These are phyloP conservation scores for Chenopodium suecicum DNA, from an alignment of 148 eudicot genomes.

Conservation along the genomic window DNA sequence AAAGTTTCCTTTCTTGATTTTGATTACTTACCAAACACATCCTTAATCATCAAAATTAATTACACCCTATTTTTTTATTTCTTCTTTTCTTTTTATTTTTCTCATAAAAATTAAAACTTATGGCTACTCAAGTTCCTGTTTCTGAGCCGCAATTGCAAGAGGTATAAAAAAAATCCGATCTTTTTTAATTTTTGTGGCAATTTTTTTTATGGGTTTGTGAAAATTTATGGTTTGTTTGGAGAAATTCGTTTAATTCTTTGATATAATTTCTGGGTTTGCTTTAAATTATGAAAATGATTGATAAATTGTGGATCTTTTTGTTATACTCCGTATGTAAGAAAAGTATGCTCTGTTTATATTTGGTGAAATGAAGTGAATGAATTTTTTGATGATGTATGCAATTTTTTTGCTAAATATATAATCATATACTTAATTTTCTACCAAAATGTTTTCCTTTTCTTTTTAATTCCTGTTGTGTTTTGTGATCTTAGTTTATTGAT, in stretches of 20 bases:
- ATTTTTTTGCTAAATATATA: too few species aligned
- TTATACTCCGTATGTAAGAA: too few species aligned
- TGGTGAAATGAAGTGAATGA: neutral
- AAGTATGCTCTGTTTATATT: neutral
- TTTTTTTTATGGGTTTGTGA: neutral
- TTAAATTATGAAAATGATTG: neutral
- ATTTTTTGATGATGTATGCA: neutral
- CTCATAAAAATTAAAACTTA: slow-evolving; percentile 11
- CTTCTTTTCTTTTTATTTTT: neutral
- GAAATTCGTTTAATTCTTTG: neutral
- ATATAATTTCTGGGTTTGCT: neutral
- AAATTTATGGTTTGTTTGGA: neutral
- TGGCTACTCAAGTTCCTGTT: slow-evolving; percentile 40
- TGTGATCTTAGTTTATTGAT: neutral
- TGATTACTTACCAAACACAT: neutral
- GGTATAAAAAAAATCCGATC: neutral
- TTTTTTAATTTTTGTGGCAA: neutral
- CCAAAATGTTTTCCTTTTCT: too few species aligned
- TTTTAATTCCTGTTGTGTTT: too few species aligned
- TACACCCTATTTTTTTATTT: neutral
- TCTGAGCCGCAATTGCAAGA: slow-evolving; percentile 19
- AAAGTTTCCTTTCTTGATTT: slow-evolving; percentile 18
- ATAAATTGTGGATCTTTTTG: slow-evolving; percentile 1
- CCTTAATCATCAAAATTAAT: neutral
- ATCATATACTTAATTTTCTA: too few species aligned